Percentiles rank a stretch among this genome's conserved stretches.
Evolutionary conservation across 2,329 filamentous ascomycete species (phyloP).

Genomic region (Talaromyces marneffei): DNA sequence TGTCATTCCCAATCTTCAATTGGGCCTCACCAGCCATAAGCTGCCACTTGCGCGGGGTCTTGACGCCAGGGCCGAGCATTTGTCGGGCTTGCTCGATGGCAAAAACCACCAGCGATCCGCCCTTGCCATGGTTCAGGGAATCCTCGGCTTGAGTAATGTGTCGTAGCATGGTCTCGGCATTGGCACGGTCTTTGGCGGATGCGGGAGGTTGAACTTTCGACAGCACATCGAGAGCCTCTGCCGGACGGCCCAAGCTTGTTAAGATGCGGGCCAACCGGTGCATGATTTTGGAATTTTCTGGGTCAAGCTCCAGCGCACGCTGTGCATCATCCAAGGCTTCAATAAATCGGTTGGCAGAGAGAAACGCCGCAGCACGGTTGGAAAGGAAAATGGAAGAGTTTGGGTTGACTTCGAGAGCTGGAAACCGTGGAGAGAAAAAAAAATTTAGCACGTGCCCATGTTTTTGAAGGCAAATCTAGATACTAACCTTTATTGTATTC

Average conservation of each 20-base stretch:
- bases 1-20: slow-evolving; percentile 83
- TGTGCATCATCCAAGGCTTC: slow-evolving; percentile 83
- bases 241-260: slow-evolving; percentile 76
- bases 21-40: slow-evolving; percentile 88
- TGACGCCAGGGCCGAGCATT: slow-evolving; percentile 66
- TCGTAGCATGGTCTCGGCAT: slow-evolving; percentile 77
- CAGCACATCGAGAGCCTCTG: slow-evolving; percentile 80
- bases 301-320: slow-evolving; percentile 74
- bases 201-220: slow-evolving; percentile 72
- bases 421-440: slow-evolving; percentile 17
- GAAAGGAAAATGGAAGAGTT: slow-evolving; percentile 83
- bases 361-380: slow-evolving; percentile 91
- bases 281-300: slow-evolving; percentile 79
- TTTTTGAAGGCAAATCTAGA: neutral
- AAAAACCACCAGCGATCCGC: slow-evolving; percentile 85
- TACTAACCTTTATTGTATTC: slow-evolving; percentile 88
- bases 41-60: slow-evolving; percentile 86
- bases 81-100: slow-evolving; percentile 87
- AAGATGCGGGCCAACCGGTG: slow-evolving; percentile 85
- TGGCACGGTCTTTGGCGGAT: slow-evolving; percentile 75
- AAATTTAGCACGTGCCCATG: slow-evolving; percentile 2
- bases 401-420: slow-evolving; percentile 83
- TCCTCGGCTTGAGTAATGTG: slow-evolving; percentile 76
- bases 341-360: slow-evolving; percentile 73
- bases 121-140: slow-evolving; percentile 65